Conservation (phyloP, 371 early-diverging fungal species). For the Syncephalis plumigaleata region DNA sequence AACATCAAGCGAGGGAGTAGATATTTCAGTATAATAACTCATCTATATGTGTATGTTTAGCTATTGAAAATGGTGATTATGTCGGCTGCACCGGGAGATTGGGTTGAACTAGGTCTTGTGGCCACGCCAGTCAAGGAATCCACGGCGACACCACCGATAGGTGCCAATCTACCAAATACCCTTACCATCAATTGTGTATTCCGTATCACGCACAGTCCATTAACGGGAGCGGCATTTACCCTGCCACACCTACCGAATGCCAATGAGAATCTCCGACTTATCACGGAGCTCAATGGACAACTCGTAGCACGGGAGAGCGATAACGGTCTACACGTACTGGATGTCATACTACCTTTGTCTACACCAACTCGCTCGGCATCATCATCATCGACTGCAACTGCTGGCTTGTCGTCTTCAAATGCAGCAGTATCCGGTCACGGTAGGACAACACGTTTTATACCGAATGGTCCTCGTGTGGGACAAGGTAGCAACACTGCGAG, state of each 20-base stretch:
- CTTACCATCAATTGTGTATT: too few species aligned
- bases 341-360: constrained; percentile 30
- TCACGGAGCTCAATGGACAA: neutral
- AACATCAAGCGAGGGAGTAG: neutral
- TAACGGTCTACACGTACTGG: constrained; percentile 42
- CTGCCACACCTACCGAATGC: too few species aligned
- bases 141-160: neutral
- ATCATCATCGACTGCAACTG: too few species aligned
- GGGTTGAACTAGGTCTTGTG: constrained; percentile 34
- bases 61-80: constrained; percentile 31
- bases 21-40: neutral
- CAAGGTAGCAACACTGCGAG: constrained; percentile 10
- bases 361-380: neutral
- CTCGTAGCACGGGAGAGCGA: constrained; percentile 70
- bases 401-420: too few species aligned
- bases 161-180: too few species aligned
- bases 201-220: too few species aligned
- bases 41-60: constrained; percentile 11
- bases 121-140: constrained; percentile 1
- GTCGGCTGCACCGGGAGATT: constrained; percentile 30
- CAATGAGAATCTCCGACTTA: too few species aligned
- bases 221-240: too few species aligned
- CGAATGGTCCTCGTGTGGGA: too few species aligned
- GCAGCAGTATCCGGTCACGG: too few species aligned
- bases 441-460: too few species aligned